Conservation (phyloP, 1,284 basidiomycete genomes). For the Trametes pubescens region DNA sequence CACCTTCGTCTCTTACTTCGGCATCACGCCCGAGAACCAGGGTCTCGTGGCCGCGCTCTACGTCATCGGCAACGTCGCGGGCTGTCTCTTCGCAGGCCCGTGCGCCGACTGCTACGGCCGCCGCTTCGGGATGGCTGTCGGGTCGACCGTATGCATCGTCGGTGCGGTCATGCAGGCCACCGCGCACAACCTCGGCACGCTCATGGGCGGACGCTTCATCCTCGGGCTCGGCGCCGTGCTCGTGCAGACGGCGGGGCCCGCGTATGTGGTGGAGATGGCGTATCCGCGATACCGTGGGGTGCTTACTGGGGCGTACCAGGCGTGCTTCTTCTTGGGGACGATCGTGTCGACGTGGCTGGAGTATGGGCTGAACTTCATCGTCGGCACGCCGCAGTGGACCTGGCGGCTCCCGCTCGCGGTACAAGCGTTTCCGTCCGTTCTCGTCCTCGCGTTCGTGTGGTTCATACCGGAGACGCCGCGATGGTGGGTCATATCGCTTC, state of each 20-base stretch:
- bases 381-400: constrained; percentile 31
- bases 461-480: constrained; percentile 39
- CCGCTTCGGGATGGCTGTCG: constrained; percentile 34
- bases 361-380: constrained; percentile 34
- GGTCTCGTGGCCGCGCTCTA: constrained; percentile 36
- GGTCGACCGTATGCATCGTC: constrained; percentile 34
- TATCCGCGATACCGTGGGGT: constrained; percentile 49
- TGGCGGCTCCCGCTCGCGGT: constrained; percentile 36
- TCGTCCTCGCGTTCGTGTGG: constrained; percentile 35
- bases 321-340: constrained; percentile 36
- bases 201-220: constrained; percentile 45
- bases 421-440: constrained; percentile 34
- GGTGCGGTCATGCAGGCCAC: constrained; percentile 34
- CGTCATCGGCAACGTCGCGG: constrained; percentile 36
- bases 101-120: constrained; percentile 35
- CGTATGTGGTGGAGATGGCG: constrained; percentile 54
- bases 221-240: constrained; percentile 45
- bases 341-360: constrained; percentile 38
- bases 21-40: constrained; percentile 31
- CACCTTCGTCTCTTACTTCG: constrained; percentile 34
- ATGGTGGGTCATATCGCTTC: constrained; percentile 39
- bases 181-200: constrained; percentile 31
- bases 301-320: constrained; percentile 35
- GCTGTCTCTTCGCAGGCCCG: constrained; percentile 33
- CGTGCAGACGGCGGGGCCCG: constrained; percentile 48